Conservation (phyloP, 2,329 filamentous ascomycete genomes). For the Fusarium irregulare region DNA sequence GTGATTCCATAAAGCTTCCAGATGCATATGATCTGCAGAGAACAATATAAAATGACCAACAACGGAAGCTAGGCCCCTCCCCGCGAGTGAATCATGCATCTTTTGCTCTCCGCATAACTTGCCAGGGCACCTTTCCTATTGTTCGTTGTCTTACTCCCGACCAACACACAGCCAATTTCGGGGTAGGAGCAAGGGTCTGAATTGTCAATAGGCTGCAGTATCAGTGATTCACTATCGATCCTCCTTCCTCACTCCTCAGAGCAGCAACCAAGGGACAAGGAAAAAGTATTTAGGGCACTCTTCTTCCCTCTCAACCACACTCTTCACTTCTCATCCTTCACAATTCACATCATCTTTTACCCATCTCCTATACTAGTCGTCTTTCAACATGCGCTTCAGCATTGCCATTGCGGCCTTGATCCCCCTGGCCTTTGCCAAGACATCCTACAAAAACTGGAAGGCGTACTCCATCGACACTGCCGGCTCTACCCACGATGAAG, state of each 20-base stretch:
- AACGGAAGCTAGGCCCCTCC: background rate
- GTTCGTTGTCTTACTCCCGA: background rate
- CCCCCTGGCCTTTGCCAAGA: conserved; percentile 31
- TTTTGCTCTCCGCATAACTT: background rate
- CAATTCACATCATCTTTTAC: no score
- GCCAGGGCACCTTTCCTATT: background rate
- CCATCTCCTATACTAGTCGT: background rate
- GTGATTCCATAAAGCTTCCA: background rate
- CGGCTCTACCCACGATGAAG: conserved; percentile 19
- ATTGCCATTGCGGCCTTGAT: conserved; percentile 9
- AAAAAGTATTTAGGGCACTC: background rate
- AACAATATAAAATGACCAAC: background rate
- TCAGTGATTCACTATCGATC: conserved; percentile 1
- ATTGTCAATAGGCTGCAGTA: no score
- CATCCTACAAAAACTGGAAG: conserved; percentile 46
- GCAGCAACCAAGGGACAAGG: background rate
- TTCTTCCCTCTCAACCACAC: background rate
- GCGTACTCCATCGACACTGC: conserved; percentile 41
- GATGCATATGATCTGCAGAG: background rate
- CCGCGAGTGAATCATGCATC: background rate
- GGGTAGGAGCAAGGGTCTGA: background rate
- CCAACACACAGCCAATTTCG: background rate
- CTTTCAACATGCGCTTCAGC: conserved; percentile 16
- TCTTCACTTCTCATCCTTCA: background rate
- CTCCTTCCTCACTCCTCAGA: background rate